Base-by-base conservation (phyloP, 345 rosid species). In the Sisymbrium altissimum region DNA sequence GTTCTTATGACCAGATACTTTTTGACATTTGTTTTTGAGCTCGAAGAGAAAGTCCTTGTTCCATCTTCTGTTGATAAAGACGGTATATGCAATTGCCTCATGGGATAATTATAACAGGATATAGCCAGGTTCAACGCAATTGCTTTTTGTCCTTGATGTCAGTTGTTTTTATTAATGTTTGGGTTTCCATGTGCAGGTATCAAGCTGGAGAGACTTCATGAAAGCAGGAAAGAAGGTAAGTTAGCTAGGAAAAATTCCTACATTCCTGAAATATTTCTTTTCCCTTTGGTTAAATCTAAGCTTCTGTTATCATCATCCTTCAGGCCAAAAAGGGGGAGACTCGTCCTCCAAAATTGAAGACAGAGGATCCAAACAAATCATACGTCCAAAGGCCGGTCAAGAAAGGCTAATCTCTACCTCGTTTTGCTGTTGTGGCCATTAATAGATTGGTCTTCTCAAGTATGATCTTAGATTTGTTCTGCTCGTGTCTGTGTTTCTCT, bases 291-390 rank as follows among this genome's bases (percentile, higher is more conserved):
- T 0, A 32, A 49, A 49, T 64, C 32, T 50, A 58, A 66, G 8
- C 59, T 3, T 68, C 17, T 61, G 48, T 29, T 7, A 32, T 50
- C 36, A 15, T 60, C 35, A 12, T 73, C 66, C 44, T 19, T 18
- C 86, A 88, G 97, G 93, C 83, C 18, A 92, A 95, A 78, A 95
- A 92, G 69, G 97, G 97, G 76, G 98, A 92, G 73, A 84, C 82
- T 11, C 91, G 97, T 3, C 97, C 99, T 9, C 99, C 99, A 3
- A 92, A 95, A 75, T 86, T 92, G 59, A 95, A 95, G 89, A 95
- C 98, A 0, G 98, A 95, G 82, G 99, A 95, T 84, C 99, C 99
- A 15, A 95, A 92, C 83, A 90, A 92, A 78, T 90, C 98, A 4
- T 92, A 95, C 56, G 97, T 95, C 65, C 99, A 92, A 67, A 86